These are phyloP conservation scores for Apiotrichum akiyoshidainum DNA, from an alignment of 1,284 basidiomycete genomes.

Conservation along the genomic window DNA sequence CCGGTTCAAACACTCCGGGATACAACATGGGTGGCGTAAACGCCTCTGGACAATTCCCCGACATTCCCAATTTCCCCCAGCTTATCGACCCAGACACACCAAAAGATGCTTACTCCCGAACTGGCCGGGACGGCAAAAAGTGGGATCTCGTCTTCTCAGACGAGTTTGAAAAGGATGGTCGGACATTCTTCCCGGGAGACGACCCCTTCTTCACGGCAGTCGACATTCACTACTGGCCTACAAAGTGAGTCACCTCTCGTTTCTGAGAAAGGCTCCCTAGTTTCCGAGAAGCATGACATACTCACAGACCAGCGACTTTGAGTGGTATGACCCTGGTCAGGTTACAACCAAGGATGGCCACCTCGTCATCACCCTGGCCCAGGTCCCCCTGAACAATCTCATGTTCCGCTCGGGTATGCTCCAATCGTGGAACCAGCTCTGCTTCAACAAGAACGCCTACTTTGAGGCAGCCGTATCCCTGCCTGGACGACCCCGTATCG, in stretches of 20 bases:
- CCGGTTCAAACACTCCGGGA: conserved; percentile 44
- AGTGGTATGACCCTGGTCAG: conserved; percentile 68
- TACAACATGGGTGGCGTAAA: conserved; percentile 74
- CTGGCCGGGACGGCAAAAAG: conserved; percentile 62
- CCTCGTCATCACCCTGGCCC: conserved; percentile 71
- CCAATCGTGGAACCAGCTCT: conserved; percentile 55
- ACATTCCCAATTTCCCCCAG: conserved; percentile 58
- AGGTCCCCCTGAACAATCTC: conserved; percentile 67
- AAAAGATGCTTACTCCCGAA: conserved; percentile 56
- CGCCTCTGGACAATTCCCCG: conserved; percentile 62
- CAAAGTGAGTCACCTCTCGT: conserved; percentile 26
- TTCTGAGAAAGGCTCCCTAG: conserved; percentile 8
- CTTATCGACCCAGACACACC: conserved; percentile 70
- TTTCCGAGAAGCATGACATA: not conserved
- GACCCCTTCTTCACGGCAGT: conserved; percentile 55
- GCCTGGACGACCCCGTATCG: conserved; percentile 39
- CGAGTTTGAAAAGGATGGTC: conserved; percentile 73
- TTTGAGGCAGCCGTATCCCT: conserved; percentile 45
- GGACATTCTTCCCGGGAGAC: conserved; percentile 55
- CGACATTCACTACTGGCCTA: conserved; percentile 57
- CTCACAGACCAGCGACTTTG: conserved; percentile 39
- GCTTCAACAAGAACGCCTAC: conserved; percentile 49
- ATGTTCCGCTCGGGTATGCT: conserved; percentile 63
- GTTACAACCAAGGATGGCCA: conserved; percentile 76
- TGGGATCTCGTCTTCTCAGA: conserved; percentile 78